Conservation (phyloP, 345 rosid genomes). For the Eutrema yunnanense region DNA sequence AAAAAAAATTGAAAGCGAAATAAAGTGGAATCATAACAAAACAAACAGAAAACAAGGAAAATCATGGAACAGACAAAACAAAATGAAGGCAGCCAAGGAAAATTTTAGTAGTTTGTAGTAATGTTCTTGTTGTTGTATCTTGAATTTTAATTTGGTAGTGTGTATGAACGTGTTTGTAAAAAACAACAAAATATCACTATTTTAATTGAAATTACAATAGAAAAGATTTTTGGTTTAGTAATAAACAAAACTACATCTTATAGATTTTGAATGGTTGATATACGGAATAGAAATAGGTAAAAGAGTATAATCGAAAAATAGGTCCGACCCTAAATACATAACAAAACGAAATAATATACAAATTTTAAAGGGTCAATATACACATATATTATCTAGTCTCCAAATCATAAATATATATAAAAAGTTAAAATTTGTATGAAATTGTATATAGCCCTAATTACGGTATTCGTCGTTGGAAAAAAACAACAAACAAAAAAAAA, state of each 20-base stretch:
- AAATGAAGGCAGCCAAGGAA: conserved; percentile 21
- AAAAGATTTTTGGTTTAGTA: not conserved
- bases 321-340: too few relatives aligned
- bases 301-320: too few relatives aligned
- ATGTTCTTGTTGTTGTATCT: not conserved
- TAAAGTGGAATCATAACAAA: conserved; percentile 25
- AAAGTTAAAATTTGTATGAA: too few relatives aligned
- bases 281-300: too few relatives aligned
- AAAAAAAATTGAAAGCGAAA: conserved; percentile 10
- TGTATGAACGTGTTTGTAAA: not conserved
- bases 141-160: not conserved
- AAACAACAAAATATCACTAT: not conserved
- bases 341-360: too few relatives aligned
- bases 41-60: conserved; percentile 17
- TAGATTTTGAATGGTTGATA: too few relatives aligned
- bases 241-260: too few relatives aligned
- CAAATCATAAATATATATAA: too few relatives aligned
- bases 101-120: not conserved
- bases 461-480: not conserved
- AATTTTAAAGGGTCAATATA: too few relatives aligned
- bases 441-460: too few relatives aligned
- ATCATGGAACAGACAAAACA: conserved; percentile 12
- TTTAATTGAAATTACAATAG: not conserved
- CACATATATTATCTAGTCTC: too few relatives aligned
- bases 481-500: not conserved